Percentiles rank a stretch among this genome's conserved stretches.
Evolutionary conservation across 371 early-diverging fungal species (phyloP).

Genomic region (Batrachochytrium dendrobatidis): DNA sequence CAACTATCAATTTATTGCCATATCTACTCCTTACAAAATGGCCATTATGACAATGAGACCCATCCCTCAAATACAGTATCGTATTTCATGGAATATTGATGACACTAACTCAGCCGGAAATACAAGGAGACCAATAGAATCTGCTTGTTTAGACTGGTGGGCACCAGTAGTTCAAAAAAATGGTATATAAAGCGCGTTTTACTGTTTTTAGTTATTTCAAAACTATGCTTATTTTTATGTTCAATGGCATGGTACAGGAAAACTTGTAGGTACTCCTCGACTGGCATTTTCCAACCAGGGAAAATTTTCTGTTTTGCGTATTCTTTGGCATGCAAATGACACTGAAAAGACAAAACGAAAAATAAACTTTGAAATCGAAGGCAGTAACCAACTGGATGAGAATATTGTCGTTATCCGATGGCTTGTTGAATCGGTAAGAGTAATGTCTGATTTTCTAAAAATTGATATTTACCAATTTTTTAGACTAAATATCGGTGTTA

Average conservation of each 20-base stretch:
- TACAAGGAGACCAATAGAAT: background rate
- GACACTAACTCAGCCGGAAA: background rate
- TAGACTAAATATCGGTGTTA: background rate
- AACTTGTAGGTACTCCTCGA: background rate
- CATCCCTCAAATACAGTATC: constrained; percentile 60
- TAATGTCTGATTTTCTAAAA: no score
- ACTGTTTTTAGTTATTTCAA: background rate
- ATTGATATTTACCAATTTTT: background rate
- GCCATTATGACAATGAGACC: constrained; percentile 69
- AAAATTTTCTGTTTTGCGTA: background rate
- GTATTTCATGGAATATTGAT: constrained; percentile 25
- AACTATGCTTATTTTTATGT: background rate
- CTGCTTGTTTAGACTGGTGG: constrained; percentile 17
- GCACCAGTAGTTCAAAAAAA: constrained; percentile 11
- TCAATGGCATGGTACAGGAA: no score
- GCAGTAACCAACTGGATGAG: constrained; percentile 54
- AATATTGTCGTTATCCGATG: constrained; percentile 69
- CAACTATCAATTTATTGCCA: constrained; percentile 59
- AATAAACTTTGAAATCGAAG: constrained; percentile 25
- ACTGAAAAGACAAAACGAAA: constrained; percentile 7
- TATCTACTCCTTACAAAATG: constrained; percentile 69
- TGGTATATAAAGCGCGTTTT: constrained; percentile 6
- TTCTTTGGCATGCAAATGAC: background rate
- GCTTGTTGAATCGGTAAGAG: constrained; percentile 60
- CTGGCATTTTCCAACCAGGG: background rate